Evolutionary conservation across 768 basidiomycete species (phyloP).

Genomic region (Porpolomopsis calyptriformis): DNA sequence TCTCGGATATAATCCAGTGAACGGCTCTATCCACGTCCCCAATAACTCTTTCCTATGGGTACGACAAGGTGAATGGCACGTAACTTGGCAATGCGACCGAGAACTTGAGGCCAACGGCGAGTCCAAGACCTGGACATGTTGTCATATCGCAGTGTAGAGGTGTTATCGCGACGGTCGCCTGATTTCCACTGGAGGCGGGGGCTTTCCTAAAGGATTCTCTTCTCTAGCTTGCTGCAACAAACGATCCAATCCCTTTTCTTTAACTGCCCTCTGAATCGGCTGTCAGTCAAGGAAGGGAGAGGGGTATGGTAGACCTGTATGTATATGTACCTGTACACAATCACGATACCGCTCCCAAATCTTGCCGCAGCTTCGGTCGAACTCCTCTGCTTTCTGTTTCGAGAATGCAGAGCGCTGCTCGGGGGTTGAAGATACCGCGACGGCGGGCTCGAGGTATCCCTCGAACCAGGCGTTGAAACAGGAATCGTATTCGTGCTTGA

Average conservation of each 20-base stretch:
- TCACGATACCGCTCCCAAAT: constrained; percentile 71
- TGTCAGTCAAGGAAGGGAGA: not conserved
- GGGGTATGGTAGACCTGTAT: not conserved
- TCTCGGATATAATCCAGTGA: too few species aligned
- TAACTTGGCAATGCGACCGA: too few species aligned
- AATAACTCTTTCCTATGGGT: too few species aligned
- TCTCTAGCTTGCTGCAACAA: constrained; percentile 69
- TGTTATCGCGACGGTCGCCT: not conserved
- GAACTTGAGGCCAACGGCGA: too few species aligned
- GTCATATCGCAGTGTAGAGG: too few species aligned
- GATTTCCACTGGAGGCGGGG: constrained; percentile 25
- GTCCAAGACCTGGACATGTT: too few species aligned
- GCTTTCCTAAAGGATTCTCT: constrained; percentile 65
- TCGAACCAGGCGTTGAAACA: constrained; percentile 99
- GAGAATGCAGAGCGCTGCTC: constrained; percentile 51
- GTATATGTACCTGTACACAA: constrained; percentile 61
- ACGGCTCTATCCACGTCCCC: too few species aligned
- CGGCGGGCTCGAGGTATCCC: constrained; percentile 82
- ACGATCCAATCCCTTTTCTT: constrained; percentile 66
- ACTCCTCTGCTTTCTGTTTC: constrained; percentile 76
- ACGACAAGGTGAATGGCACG: too few species aligned
- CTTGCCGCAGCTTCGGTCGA: constrained; percentile 74
- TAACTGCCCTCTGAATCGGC: constrained; percentile 55
- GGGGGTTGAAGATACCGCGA: constrained; percentile 29
- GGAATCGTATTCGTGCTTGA: constrained; percentile 82